phyloP scores from a whole-genome alignment of 805 yeast genomes.

The Wickerhamomyces sydowiorum region DNA sequence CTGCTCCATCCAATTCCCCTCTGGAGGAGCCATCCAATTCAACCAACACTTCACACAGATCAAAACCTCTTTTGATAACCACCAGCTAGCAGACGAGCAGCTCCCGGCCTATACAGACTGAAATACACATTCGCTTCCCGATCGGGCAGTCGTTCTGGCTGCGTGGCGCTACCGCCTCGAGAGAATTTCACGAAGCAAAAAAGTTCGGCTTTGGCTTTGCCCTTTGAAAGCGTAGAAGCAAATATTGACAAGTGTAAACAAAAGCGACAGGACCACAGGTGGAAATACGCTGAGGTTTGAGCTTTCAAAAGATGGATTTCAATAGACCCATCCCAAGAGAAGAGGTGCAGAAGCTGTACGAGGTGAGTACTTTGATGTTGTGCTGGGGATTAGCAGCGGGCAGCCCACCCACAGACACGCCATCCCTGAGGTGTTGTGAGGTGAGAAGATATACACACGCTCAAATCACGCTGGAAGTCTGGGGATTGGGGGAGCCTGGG shows the following conservation, averaged over 20 bases:
- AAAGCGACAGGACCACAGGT: background rate
- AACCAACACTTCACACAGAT: constrained; percentile 27
- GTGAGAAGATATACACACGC: background rate
- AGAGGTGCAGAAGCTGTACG: constrained; percentile 23
- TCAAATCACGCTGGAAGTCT: background rate
- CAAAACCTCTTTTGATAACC: constrained; percentile 31
- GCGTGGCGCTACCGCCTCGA: background rate
- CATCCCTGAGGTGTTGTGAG: background rate
- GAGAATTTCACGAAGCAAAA: background rate
- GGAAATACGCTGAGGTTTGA: background rate
- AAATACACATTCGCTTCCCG: background rate
- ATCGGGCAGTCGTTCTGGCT: constrained; percentile 2
- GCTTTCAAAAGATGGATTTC: constrained; percentile 22
- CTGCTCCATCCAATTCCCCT: constrained; percentile 34
- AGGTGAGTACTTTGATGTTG: constrained; percentile 10
- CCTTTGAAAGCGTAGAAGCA: constrained; percentile 1
- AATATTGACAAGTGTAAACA: constrained; percentile 4
- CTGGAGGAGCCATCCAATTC: constrained; percentile 44
- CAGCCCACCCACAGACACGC: background rate
- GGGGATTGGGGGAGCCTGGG: background rate
- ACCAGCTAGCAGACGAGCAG: constrained; percentile 38
- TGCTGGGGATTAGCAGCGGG: too few relatives aligned
- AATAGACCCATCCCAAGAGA: constrained; percentile 19
- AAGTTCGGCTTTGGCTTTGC: background rate
- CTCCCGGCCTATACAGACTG: constrained; percentile 38